phyloP scores from a whole-genome alignment of 441 rosid species.

The Jatropha multifida region DNA sequence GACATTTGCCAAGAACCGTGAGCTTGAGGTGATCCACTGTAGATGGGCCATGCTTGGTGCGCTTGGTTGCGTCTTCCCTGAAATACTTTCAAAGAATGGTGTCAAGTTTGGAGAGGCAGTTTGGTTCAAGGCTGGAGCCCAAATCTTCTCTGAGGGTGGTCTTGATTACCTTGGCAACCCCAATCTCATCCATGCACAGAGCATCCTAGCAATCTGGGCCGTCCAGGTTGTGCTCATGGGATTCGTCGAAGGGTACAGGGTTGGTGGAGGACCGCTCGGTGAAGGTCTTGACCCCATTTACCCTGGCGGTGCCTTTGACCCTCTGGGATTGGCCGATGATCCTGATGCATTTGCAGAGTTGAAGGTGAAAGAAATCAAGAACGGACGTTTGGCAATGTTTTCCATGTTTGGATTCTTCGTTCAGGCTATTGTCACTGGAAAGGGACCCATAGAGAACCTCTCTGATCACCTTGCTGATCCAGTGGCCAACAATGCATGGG shows the following conservation, averaged over 20 bases:
- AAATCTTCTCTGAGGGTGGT: conserved; percentile 86
- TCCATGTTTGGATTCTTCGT: conserved; percentile 94
- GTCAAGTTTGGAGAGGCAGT: conserved; percentile 88
- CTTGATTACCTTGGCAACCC: conserved; percentile 93
- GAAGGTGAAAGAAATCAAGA: conserved; percentile 90
- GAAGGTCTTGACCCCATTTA: conserved; percentile 87
- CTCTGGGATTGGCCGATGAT: conserved; percentile 79
- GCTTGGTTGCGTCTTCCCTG: conserved; percentile 84
- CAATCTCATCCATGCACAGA: conserved; percentile 83
- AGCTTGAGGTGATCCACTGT: conserved; percentile 88
- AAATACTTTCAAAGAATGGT: conserved; percentile 72
- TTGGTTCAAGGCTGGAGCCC: conserved; percentile 93
- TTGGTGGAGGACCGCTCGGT: conserved; percentile 89
- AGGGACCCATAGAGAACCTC: conserved; percentile 88
- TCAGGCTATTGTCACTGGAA: conserved; percentile 89
- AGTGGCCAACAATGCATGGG: conserved; percentile 85
- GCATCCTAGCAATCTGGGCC: conserved; percentile 93
- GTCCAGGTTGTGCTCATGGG: conserved; percentile 90
- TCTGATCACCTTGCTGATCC: conserved; percentile 82
- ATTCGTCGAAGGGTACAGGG: conserved; percentile 78
- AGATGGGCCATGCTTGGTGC: conserved; percentile 98
- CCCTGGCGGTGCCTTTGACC: conserved; percentile 93
- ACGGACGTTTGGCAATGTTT: conserved; percentile 87
- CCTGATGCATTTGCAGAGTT: conserved; percentile 88
- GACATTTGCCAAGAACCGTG: conserved; percentile 91